A percentile compares a stretch with the other conserved stretches of the same genome.
These are phyloP conservation scores for Chaetomiaceae sp. DNA, from an alignment of 2,329 filamentous ascomycete species.

Conservation along the genomic window DNA sequence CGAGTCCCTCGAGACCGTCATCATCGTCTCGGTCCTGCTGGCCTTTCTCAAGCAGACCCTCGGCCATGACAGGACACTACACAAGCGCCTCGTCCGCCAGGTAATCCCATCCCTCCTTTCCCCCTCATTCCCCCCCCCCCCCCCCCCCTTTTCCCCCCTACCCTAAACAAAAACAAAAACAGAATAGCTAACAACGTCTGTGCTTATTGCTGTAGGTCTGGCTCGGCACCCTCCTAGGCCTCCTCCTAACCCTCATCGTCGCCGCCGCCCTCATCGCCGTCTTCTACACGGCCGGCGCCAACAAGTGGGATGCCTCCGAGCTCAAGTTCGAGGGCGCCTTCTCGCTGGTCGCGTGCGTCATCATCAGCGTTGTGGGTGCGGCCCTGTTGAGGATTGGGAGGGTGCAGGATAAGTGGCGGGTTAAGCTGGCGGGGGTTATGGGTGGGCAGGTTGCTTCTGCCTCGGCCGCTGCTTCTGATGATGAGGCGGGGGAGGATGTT, in stretches of 20 bases:
- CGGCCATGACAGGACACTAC: conserved; percentile 50
- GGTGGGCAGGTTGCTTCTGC: conserved; percentile 58
- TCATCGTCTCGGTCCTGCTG: conserved; percentile 82
- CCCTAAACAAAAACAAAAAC: not conserved
- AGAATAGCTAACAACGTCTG: not conserved
- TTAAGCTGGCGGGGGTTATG: not conserved
- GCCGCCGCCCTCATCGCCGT: conserved; percentile 63
- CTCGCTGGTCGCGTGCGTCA: conserved; percentile 66
- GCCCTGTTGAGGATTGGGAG: conserved; percentile 78
- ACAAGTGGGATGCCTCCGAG: conserved; percentile 65
- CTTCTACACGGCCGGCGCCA: conserved; percentile 63
- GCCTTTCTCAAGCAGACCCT: conserved; percentile 82
- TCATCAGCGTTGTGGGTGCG: conserved; percentile 77
- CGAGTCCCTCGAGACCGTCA: conserved; percentile 76
- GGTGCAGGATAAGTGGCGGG: conserved; percentile 75
- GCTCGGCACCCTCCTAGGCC: conserved; percentile 56
- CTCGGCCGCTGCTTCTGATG: conserved; percentile 39
- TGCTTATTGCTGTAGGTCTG: conserved; percentile 40
- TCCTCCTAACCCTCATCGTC: conserved; percentile 58
- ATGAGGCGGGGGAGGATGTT: no score
- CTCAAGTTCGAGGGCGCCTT: conserved; percentile 80
- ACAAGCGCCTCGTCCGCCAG: conserved; percentile 65
- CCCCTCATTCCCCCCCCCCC: not conserved
- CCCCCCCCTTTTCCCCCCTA: no score
- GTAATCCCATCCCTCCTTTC: conserved; percentile 31